Base-by-base conservation (phyloP, 306 rosid genomes). In the Acacia crassicarpa region DNA sequence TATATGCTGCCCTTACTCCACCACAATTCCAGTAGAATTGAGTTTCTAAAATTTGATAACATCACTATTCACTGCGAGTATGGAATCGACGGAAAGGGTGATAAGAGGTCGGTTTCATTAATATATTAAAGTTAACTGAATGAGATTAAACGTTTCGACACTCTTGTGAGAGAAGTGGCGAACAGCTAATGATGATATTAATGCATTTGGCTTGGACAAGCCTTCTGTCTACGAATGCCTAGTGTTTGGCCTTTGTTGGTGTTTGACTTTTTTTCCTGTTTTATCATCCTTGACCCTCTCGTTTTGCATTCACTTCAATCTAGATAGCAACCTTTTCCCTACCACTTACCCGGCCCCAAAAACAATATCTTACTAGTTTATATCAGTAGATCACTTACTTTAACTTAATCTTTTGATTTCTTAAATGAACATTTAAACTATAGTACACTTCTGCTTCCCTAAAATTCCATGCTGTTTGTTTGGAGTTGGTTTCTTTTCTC, bases 121-220 rank as follows among this genome's bases (percentile, higher is more conserved):
- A 33, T 38, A 17, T 4, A 20, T 15, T 63, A 6, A 14, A 6
- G 11, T 5, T 9, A 25, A 61, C 17, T 35, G 20, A 67, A 38
- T 67, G 15, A 20, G 48, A 35, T 17, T 8, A 67, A 35, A 19
- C 25, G 23, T 67, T 33, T n/a, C 15, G 15, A 13, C 43, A 65
- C 70, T 65, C 2, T 2, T 66, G 12, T 58, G 65, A 71, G 65
- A 71, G 49, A 71, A 23, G 75, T 44, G 58, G 58, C n/a, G 10
- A 44, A 71, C 56, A 71, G 43, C 59, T 25, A 45, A 45, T 46
- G 14, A 9, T 23, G 58, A 72, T 27, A 48, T 15, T 25, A 23
- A 72, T 25, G 76, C 59, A 72, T 72, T 72, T 72, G 76, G 48
- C 59, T 27, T 25, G 59, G 4, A 72, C 40, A 71, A 71, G 56